Evolutionary conservation across 441 rosid species (phyloP).

Genomic region (Gossypium lobatum): DNA sequence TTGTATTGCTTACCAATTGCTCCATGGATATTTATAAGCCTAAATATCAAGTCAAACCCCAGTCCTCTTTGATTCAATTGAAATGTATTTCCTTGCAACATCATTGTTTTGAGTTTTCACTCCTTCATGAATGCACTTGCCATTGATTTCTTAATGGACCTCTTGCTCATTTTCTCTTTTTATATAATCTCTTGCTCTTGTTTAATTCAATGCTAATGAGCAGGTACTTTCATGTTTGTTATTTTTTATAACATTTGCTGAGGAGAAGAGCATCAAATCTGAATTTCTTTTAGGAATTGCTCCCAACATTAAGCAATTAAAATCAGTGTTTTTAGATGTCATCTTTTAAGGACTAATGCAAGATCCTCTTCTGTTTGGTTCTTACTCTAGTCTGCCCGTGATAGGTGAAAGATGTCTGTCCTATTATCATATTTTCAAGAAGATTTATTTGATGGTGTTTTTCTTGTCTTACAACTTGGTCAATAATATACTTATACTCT

Average conservation of each 20-base stretch:
- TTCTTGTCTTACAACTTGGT: neutral
- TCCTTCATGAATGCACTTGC: neutral
- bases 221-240: neutral
- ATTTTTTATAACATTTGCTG: neutral
- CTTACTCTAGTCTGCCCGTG: neutral
- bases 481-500: neutral
- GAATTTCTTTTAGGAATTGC: neutral
- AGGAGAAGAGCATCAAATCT: neutral
- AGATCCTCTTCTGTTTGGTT: neutral
- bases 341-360: neutral
- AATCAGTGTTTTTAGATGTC: neutral
- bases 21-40: slow-evolving; percentile 18
- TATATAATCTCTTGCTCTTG: neutral
- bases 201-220: slow-evolving; percentile 12
- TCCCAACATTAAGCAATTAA: neutral
- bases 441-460: neutral
- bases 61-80: slow-evolving; percentile 15
- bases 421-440: neutral
- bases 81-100: slow-evolving; percentile 7
- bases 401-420: neutral
- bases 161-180: slow-evolving; percentile 10
- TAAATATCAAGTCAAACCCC: slow-evolving; percentile 21
- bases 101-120: neutral
- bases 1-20: slow-evolving; percentile 14
- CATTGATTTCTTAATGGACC: slow-evolving; percentile 3